phyloP scores from a whole-genome alignment of 805 yeast genomes.

The baker's yeast (Saccharomyces cerevisiae) region DNA sequence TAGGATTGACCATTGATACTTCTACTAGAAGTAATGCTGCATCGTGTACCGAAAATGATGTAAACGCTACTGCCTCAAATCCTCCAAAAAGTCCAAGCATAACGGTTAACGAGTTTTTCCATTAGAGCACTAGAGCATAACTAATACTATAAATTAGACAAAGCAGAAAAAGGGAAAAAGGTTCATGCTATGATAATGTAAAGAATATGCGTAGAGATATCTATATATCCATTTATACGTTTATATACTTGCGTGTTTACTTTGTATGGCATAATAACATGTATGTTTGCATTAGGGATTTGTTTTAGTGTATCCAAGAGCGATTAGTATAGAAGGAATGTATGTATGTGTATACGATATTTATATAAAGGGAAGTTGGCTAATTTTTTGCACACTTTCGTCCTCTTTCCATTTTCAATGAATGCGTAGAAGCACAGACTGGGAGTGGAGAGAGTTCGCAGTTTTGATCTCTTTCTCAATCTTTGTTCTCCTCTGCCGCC shows the following conservation, averaged over 20 bases:
- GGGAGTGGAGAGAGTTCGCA: no score
- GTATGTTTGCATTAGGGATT: neutral
- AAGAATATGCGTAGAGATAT: no score
- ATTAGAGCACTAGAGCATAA: constrained; percentile 1
- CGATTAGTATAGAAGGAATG: neutral
- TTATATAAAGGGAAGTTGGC: neutral
- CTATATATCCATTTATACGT: constrained; percentile 4
- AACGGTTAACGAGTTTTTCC: constrained; percentile 11
- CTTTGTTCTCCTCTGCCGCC: neutral
- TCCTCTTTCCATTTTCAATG: neutral
- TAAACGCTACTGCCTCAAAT: neutral
- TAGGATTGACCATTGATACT: neutral
- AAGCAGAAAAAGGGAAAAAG: neutral
- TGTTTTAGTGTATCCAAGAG: neutral
- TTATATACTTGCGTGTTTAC: constrained; percentile 3
- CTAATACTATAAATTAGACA: neutral
- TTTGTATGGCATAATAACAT: neutral
- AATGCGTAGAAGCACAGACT: neutral
- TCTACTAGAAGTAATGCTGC: neutral
- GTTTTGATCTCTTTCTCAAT: neutral
- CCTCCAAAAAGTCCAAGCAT: constrained; percentile 17
- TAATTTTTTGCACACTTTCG: neutral
- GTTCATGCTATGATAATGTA: neutral
- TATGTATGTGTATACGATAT: neutral
- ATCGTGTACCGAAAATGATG: neutral